These are phyloP conservation scores for Hygrocybe coccinea DNA, from an alignment of 768 basidiomycete species.

Conservation along the genomic window DNA sequence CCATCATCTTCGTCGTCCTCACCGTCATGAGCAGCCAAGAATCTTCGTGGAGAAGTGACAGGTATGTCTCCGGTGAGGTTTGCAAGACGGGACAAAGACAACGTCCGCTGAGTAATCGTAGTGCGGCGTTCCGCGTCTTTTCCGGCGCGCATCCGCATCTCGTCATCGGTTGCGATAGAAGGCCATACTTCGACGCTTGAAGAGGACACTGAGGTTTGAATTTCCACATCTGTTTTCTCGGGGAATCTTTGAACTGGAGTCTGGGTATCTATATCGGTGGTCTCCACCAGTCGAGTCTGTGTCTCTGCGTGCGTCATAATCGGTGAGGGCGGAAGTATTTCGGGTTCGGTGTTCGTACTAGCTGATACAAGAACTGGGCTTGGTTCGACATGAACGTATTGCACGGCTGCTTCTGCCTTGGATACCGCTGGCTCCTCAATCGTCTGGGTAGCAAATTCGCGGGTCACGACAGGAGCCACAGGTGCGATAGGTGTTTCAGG, in stretches of 20 bases:
- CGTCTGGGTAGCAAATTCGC: constrained; percentile 46
- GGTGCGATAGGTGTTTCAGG: constrained; percentile 18
- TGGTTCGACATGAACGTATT: constrained; percentile 37
- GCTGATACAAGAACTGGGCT: constrained; percentile 29
- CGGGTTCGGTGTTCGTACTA: constrained; percentile 37
- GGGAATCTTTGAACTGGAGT: constrained; percentile 8
- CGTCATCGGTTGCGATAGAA: neutral
- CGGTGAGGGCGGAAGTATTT: constrained; percentile 17
- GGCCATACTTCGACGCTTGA: neutral
- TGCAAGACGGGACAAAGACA: constrained; percentile 25
- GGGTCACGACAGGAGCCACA: constrained; percentile 15
- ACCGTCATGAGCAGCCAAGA: constrained; percentile 24
- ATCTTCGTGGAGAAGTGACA: constrained; percentile 33
- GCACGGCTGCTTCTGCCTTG: constrained; percentile 47
- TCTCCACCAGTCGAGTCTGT: constrained; percentile 33
- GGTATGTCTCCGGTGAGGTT: constrained; percentile 37
- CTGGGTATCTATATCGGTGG: constrained; percentile 32
- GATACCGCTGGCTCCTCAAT: constrained; percentile 37
- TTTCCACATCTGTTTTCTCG: constrained; percentile 2
- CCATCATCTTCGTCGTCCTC: constrained; percentile 40
- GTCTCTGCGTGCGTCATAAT: constrained; percentile 30
- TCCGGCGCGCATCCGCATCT: constrained; percentile 2
- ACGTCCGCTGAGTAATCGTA: constrained; percentile 47
- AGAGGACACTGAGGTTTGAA: neutral
- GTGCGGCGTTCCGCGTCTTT: constrained; percentile 31